Conservation (phyloP, 2,329 filamentous ascomycete species). For the Colletotrichum truncatum region DNA sequence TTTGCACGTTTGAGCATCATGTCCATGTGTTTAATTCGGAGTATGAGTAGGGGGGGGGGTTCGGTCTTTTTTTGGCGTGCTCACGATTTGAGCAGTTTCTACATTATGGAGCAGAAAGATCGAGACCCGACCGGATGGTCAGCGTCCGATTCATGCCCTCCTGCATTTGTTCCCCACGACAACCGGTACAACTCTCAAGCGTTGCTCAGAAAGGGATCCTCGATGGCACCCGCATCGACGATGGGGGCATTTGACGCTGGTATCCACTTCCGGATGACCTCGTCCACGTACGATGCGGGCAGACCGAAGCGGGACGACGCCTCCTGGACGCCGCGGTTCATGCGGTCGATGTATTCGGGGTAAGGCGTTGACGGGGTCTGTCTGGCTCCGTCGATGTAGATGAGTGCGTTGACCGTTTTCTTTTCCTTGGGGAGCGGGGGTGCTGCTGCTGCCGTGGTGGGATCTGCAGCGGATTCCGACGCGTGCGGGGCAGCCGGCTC, state of each 20-base stretch:
- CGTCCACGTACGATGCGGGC: constrained; percentile 62
- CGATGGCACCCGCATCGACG: neutral
- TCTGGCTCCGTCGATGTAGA: constrained; percentile 65
- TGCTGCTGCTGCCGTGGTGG: neutral
- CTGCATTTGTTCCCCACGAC: neutral
- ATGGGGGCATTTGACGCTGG: neutral
- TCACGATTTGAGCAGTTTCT: neutral
- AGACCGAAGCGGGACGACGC: constrained; percentile 62
- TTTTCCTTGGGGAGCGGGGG: neutral
- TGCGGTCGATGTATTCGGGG: constrained; percentile 68
- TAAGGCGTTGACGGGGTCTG: constrained; percentile 50
- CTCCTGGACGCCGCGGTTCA: constrained; percentile 72
- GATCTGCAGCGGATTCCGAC: no score
- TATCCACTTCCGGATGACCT: constrained; percentile 59
- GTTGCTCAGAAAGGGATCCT: neutral
- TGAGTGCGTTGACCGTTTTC: constrained; percentile 51
- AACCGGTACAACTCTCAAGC: neutral
- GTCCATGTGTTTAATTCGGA: neutral
- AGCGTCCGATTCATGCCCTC: neutral
- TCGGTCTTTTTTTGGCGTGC: neutral
- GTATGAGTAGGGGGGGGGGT: neutral
- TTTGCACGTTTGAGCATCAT: no score
- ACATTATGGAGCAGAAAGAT: neutral
- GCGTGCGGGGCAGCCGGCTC: neutral
- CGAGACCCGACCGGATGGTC: neutral